These are phyloP conservation scores for Didymella glomerata DNA, from an alignment of 2,329 filamentous ascomycete genomes.

Conservation along the genomic window DNA sequence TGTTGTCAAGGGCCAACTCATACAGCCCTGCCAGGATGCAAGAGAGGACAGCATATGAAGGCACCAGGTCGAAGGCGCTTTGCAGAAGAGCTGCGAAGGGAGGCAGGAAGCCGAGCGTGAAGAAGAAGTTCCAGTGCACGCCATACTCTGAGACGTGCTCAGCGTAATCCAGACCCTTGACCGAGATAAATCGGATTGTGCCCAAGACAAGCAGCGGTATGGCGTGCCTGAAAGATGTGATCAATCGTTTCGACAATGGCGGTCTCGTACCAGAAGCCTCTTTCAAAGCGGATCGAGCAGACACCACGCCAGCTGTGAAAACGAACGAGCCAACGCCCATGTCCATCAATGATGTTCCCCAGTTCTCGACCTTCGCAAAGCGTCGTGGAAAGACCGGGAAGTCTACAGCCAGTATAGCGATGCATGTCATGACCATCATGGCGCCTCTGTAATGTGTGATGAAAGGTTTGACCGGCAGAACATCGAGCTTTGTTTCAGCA, in stretches of 20 bases:
- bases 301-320: conserved; percentile 91
- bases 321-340: conserved; percentile 97
- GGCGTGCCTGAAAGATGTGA: conserved; percentile 77
- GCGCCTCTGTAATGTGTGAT: conserved; percentile 88
- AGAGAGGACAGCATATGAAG: conserved; percentile 79
- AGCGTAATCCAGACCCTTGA: conserved; percentile 94
- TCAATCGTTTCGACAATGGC: conserved; percentile 66
- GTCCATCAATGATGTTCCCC: conserved; percentile 99
- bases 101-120: conserved; percentile 87
- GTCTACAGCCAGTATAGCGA: conserved; percentile 95
- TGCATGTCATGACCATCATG: conserved; percentile 90
- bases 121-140: conserved; percentile 99
- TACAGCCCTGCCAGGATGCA: conserved; percentile 74
- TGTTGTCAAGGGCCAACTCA: conserved; percentile 75
- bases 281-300: conserved; percentile 80
- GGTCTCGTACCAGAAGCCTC: conserved; percentile 63
- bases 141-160: conserved; percentile 98
- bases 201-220: conserved; percentile 83
- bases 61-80: conserved; percentile 71
- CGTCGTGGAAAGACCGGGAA: conserved; percentile 91
- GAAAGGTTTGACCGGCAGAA: conserved; percentile 85
- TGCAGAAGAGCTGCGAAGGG: conserved; percentile 89
- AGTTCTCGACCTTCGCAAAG: conserved; percentile 98
- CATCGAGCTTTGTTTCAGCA: conserved; percentile 49
- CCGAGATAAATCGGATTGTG: conserved; percentile 80